Conservation (phyloP, 768 basidiomycete species). For the Lactarius tabidus region DNA sequence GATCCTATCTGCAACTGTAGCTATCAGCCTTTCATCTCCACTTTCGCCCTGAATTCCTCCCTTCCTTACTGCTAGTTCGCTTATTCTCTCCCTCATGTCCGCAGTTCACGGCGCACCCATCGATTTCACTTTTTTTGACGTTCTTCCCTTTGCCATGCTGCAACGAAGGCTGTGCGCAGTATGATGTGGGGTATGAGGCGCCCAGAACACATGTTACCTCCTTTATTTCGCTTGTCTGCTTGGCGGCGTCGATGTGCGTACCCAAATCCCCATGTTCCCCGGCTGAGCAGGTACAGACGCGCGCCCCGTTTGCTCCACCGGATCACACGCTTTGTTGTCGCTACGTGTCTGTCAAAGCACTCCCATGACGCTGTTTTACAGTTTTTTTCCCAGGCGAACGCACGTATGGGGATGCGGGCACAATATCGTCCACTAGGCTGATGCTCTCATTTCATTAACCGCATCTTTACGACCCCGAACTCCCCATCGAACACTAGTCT, state of each 20-base stretch:
- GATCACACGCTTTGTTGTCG: slow-evolving; percentile 5
- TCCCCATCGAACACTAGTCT: background rate
- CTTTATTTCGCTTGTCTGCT: slow-evolving; percentile 1
- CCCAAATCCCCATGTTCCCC: slow-evolving; percentile 3
- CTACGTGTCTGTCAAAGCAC: background rate
- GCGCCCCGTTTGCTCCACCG: slow-evolving; percentile 1
- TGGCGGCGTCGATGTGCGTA: background rate
- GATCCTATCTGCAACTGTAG: background rate
- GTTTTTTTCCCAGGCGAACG: background rate
- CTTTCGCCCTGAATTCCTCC: background rate
- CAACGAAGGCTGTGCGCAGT: background rate
- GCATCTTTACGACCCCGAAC: background rate
- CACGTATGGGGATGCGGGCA: background rate
- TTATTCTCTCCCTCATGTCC: background rate
- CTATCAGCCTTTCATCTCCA: background rate
- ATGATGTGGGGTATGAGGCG: background rate
- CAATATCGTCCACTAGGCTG: background rate
- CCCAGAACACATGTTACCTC: background rate
- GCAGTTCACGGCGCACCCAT: background rate
- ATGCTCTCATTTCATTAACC: background rate
- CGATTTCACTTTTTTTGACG: background rate
- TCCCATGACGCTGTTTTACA: background rate
- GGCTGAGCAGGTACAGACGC: background rate
- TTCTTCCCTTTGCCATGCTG: background rate
- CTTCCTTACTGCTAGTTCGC: background rate